Percentiles rank a stretch among this genome's conserved stretches.
Conservation (phyloP, 352 stramenopile genomes). For the Globisporangium sylvaticum region DNA sequence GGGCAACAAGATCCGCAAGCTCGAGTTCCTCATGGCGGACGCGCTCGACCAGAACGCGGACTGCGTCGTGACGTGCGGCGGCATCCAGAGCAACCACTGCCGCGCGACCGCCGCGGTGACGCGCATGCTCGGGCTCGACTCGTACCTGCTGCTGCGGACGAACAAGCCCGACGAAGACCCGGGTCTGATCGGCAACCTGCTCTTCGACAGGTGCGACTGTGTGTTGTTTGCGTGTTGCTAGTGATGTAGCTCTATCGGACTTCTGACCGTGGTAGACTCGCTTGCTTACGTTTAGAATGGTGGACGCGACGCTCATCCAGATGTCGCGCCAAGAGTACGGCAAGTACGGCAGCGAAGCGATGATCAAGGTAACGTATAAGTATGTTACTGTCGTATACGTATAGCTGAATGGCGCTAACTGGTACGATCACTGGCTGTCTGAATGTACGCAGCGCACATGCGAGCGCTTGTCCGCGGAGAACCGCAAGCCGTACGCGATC, state of each 20-base stretch:
- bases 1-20: conserved; percentile 95
- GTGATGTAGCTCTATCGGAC: neutral
- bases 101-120: conserved; percentile 75
- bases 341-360: conserved; percentile 69
- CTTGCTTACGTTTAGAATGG: conserved; percentile 30
- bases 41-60: conserved; percentile 80
- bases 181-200: conserved; percentile 64
- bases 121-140: conserved; percentile 89
- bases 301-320: conserved; percentile 69
- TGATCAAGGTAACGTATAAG: conserved; percentile 54
- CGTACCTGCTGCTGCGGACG: conserved; percentile 87
- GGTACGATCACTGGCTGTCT: neutral
- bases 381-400: too few species aligned
- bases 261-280: neutral
- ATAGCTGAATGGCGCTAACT: neutral
- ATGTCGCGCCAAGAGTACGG: conserved; percentile 82
- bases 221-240: neutral
- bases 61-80: conserved; percentile 91
- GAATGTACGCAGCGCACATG: conserved; percentile 40
- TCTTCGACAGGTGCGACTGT: conserved; percentile 55
- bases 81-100: conserved; percentile 94
- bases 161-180: conserved; percentile 74
- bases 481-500: conserved; percentile 73
- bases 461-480: conserved; percentile 48
- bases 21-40: conserved; percentile 93